These are phyloP conservation scores for Lactifluus pinguis DNA, from an alignment of 768 basidiomycete species.

Conservation along the genomic window DNA sequence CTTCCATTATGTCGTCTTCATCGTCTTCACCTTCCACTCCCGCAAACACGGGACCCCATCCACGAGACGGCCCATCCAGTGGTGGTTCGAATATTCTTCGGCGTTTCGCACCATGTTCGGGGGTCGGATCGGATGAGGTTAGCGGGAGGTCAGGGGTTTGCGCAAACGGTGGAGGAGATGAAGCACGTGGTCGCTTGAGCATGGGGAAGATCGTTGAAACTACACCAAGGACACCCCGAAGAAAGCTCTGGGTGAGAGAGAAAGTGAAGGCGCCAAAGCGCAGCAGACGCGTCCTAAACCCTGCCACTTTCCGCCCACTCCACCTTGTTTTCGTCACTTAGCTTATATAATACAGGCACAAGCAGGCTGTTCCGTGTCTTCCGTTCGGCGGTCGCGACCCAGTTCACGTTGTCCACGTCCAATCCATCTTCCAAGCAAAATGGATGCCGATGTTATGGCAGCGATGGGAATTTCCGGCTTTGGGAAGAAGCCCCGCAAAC, in stretches of 20 bases:
- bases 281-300: not conserved
- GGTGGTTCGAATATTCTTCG: conserved; percentile 43
- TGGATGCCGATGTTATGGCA: conserved; percentile 61
- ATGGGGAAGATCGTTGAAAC: not conserved
- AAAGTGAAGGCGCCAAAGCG: not conserved
- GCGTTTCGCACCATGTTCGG: conserved; percentile 39
- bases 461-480: conserved; percentile 82
- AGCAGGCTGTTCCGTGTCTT: no score
- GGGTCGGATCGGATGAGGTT: conserved; percentile 22
- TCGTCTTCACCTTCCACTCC: conserved; percentile 24
- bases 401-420: not conserved
- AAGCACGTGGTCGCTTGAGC: conserved; percentile 20
- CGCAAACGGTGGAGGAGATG: conserved; percentile 12
- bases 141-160: conserved; percentile 10
- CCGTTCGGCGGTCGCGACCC: not conserved
- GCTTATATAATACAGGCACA: not conserved
- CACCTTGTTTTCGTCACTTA: not conserved
- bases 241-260: not conserved
- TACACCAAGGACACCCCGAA: not conserved
- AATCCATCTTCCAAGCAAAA: conserved; percentile 19
- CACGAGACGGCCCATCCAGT: conserved; percentile 43
- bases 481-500: conserved; percentile 63
- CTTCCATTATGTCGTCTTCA: conserved; percentile 22
- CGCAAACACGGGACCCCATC: conserved; percentile 28
- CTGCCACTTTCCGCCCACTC: not conserved